phyloP scores from a whole-genome alignment of 169 alveolate species.

The Eimeria sp. region DNA sequence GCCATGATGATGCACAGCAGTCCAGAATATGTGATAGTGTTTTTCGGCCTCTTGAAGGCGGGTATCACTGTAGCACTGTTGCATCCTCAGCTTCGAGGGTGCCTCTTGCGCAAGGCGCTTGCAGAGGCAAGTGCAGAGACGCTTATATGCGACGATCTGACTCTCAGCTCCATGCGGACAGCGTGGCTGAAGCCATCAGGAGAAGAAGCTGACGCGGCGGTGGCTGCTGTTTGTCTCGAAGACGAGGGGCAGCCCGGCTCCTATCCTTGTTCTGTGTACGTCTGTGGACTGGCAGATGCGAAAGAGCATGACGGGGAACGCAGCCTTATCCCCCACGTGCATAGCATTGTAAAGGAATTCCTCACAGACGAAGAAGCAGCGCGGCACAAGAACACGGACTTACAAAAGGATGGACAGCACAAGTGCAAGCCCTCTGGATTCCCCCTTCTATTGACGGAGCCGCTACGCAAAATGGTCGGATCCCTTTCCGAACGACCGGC shows the following conservation, averaged over 20 bases:
- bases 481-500: slow-evolving; percentile 2
- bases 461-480: neutral
- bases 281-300: slow-evolving; percentile 33
- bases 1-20: slow-evolving; percentile 74
- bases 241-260: slow-evolving; percentile 49
- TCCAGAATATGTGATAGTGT: slow-evolving; percentile 29
- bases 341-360: slow-evolving; percentile 40
- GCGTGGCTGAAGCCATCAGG: slow-evolving; percentile 45
- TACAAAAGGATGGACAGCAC: slow-evolving; percentile 1
- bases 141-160: slow-evolving; percentile 62
- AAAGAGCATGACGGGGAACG: slow-evolving; percentile 49
- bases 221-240: slow-evolving; percentile 1
- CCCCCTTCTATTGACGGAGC: slow-evolving; percentile 18
- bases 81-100: slow-evolving; percentile 68
- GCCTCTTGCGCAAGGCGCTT: slow-evolving; percentile 50
- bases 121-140: slow-evolving; percentile 34
- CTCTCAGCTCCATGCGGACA: slow-evolving; percentile 37
- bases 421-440: slow-evolving; percentile 62
- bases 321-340: slow-evolving; percentile 74
- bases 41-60: slow-evolving; percentile 64
- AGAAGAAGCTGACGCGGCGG: neutral
- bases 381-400: neutral
- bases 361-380: slow-evolving; percentile 52
- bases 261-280: slow-evolving; percentile 54
- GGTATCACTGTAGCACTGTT: slow-evolving; percentile 51